These are phyloP conservation scores for Chloranthus sessilifolius DNA, from an alignment of 164 flowering plant species.

Conservation along the genomic window DNA sequence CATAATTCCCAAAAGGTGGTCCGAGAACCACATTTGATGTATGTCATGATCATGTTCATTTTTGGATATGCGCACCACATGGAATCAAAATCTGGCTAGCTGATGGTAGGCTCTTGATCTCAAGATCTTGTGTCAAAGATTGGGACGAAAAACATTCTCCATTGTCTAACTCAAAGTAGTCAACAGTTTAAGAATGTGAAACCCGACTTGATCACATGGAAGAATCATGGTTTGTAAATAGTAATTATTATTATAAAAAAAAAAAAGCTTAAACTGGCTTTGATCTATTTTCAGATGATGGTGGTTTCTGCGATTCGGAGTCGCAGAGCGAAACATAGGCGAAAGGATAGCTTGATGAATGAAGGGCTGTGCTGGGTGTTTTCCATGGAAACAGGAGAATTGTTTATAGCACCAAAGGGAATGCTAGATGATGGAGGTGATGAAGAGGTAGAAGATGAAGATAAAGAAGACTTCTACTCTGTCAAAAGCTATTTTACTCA, in stretches of 20 bases:
- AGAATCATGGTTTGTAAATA: no score
- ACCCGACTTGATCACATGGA: no score
- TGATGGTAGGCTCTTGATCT: no score
- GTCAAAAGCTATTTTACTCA: conserved; percentile 38
- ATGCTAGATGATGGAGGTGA: neutral
- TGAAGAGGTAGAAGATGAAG: conserved; percentile 1
- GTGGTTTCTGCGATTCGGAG: conserved; percentile 52
- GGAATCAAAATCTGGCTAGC: no score
- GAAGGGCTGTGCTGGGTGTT: conserved; percentile 45
- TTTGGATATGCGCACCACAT: no score
- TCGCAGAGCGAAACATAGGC: conserved; percentile 51
- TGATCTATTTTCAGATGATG: conserved; percentile 22
- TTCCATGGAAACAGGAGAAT: conserved; percentile 32
- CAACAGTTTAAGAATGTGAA: no score
- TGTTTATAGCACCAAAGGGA: conserved; percentile 22
- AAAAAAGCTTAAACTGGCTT: neutral
- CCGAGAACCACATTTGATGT: no score
- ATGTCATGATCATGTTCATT: no score
- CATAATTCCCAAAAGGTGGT: no score
- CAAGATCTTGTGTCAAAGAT: no score
- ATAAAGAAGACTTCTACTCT: conserved; percentile 36
- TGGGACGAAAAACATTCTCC: no score
- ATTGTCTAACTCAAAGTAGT: no score
- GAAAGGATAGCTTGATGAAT: conserved; percentile 21
- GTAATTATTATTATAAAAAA: neutral